Conservation (phyloP, 495 filamentous ascomycete species). For the Penicillium manginii region DNA sequence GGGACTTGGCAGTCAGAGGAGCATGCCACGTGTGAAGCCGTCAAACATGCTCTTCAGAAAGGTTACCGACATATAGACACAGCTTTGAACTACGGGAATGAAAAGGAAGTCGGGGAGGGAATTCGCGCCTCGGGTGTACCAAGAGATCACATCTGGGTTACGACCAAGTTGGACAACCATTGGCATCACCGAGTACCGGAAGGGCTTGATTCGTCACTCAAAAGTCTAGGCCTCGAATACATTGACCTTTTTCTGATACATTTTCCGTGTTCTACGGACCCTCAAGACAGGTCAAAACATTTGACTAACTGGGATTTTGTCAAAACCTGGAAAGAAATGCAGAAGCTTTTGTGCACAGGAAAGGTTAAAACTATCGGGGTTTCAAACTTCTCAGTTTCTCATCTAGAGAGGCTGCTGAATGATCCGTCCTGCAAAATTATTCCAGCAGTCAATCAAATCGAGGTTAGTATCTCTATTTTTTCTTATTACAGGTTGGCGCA, state of each 20-base stretch:
- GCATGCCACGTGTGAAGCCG: slow-evolving; percentile 66
- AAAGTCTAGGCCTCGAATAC: slow-evolving; percentile 69
- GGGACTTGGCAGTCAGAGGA: slow-evolving; percentile 77
- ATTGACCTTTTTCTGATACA: slow-evolving; percentile 85
- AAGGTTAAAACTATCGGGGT: slow-evolving; percentile 73
- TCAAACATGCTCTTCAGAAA: slow-evolving; percentile 67
- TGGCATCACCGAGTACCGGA: slow-evolving; percentile 71
- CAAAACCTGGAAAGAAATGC: slow-evolving; percentile 78
- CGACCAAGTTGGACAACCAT: slow-evolving; percentile 81
- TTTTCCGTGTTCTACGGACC: slow-evolving; percentile 69
- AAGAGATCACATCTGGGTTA: slow-evolving; percentile 78
- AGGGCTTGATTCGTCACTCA: slow-evolving; percentile 67
- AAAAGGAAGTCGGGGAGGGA: slow-evolving; percentile 75
- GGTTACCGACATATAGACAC: slow-evolving; percentile 74
- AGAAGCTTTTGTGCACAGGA: slow-evolving; percentile 72
- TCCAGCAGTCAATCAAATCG: slow-evolving; percentile 86
- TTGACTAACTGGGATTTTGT: slow-evolving; percentile 73
- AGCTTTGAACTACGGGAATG: slow-evolving; percentile 79
- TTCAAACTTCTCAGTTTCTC: slow-evolving; percentile 60
- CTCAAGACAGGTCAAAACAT: slow-evolving; percentile 56
- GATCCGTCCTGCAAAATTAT: slow-evolving; percentile 59
- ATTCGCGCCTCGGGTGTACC: slow-evolving; percentile 78
- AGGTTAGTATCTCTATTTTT: slow-evolving; percentile 64
- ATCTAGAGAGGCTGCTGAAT: slow-evolving; percentile 56
- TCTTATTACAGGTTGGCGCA: background rate